Percentiles rank a stretch among this genome's conserved stretches.
Conservation (phyloP, 371 early-diverging fungal species). For the Rhizopus arrhizus region DNA sequence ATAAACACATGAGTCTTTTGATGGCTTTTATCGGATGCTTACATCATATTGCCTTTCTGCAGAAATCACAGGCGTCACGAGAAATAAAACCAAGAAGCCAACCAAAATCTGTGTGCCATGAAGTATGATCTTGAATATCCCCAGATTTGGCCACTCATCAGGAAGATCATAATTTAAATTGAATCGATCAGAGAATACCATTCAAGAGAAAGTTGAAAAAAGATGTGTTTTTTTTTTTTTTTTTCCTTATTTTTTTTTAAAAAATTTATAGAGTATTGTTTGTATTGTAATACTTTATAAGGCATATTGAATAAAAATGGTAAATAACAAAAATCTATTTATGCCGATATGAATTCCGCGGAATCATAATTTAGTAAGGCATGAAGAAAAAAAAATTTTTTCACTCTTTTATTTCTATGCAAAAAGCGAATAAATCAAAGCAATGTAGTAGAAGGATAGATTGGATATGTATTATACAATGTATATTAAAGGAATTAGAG, state of each 20-base stretch:
- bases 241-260: no score
- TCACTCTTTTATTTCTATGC: not conserved
- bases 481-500: slow-evolving; percentile 57
- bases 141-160: slow-evolving; percentile 29
- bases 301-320: no score
- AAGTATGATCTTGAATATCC: slow-evolving; percentile 29
- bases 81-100: slow-evolving; percentile 35
- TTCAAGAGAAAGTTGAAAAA: not conserved
- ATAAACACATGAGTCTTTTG: not conserved
- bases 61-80: slow-evolving; percentile 39
- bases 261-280: no score
- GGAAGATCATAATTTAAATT: slow-evolving; percentile 28
- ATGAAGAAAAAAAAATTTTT: not conserved
- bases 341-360: not conserved
- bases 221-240: no score
- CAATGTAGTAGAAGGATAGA: not conserved
- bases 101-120: slow-evolving; percentile 32
- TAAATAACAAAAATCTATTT: not conserved
- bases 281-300: no score
- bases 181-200: not conserved
- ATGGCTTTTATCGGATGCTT: slow-evolving; percentile 14
- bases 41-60: slow-evolving; percentile 36
- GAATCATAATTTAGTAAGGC: not conserved
- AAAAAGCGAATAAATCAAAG: not conserved
- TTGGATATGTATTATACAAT: slow-evolving; percentile 14